Base-by-base conservation (phyloP, 1,284 basidiomycete species). In the Agroathelia rolfsii region DNA sequence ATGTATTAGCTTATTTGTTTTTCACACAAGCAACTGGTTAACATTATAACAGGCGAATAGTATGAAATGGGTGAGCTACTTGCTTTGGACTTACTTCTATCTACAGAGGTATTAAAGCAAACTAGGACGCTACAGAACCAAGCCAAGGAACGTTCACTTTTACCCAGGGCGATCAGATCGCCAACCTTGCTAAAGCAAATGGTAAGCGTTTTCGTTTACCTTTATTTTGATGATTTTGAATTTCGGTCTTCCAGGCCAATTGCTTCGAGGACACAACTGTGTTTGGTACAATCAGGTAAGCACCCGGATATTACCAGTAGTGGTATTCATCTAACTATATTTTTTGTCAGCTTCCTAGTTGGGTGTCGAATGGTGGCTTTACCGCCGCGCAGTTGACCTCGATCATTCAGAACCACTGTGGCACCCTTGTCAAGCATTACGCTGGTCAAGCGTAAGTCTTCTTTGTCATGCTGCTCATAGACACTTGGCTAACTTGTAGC, bases 241-340 rank as follows among this genome's bases (percentile, higher is more conserved):
- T n/a, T n/a, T n/a, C n/a, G n/a, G n/a, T n/a, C n/a, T n/a, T n/a
- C n/a, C n/a, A n/a, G n/a, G n/a, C n/a, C n/a, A n/a, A n/a, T n/a
- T n/a, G n/a, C n/a, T n/a, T n/a, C n/a, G n/a, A n/a, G 44, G 65
- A 7, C 68, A 68, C 47, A 67, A 61, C 41, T 67, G 65, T 40
- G 69, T 72, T 24, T 73, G 72, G 72, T 58, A 74, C 45, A 64
- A 59, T 36, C n/a, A n/a, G n/a, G n/a, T n/a, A n/a, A n/a, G n/a
- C n/a, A n/a, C n/a, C n/a, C n/a, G n/a, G n/a, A n/a, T n/a, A n/a
- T n/a, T n/a, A n/a, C n/a, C n/a, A n/a, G n/a, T n/a, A n/a, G n/a
- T n/a, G n/a, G n/a, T n/a, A n/a, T n/a, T n/a, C n/a, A n/a, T n/a
- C n/a, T n/a, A n/a, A n/a, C n/a, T n/a, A n/a, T n/a, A n/a, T n/a